phyloP scores from a whole-genome alignment of 805 yeast genomes.

The Yarrowia osloensis region DNA sequence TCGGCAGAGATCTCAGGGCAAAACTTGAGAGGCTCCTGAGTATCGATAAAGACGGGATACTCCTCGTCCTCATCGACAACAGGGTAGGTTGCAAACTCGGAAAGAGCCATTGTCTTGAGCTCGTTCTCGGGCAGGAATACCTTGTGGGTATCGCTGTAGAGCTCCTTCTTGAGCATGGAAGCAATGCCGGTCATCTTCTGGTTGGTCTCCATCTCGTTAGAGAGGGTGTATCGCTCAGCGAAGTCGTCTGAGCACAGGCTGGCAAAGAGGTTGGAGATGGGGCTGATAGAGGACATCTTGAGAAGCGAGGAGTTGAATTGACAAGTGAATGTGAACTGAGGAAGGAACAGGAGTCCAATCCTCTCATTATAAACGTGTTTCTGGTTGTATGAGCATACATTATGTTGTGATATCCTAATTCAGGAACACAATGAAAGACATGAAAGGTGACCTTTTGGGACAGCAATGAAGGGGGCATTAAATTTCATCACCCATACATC shows the following conservation, averaged over 20 bases:
- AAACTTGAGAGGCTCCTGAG: constrained; percentile 1
- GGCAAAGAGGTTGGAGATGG: constrained; percentile 8
- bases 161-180: neutral
- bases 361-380: neutral
- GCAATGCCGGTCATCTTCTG: neutral
- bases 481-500: neutral
- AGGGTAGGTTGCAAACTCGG: neutral
- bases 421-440: neutral
- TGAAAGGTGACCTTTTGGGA: neutral
- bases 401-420: neutral
- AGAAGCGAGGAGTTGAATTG: neutral
- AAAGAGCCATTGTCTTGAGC: neutral
- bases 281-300: constrained; percentile 5
- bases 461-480: neutral
- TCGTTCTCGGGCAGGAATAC: neutral
- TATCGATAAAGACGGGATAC: neutral
- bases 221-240: neutral
- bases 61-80: neutral
- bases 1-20: neutral
- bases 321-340: neutral
- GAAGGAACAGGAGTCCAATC: neutral
- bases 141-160: neutral
- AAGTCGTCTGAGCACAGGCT: neutral
- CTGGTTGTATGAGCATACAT: neutral
- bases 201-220: neutral